Evolutionary conservation across 306 rosid genomes (phyloP), one percentile per base, ranked within the genome.

Genomic region (Neltuma alba): DNA sequence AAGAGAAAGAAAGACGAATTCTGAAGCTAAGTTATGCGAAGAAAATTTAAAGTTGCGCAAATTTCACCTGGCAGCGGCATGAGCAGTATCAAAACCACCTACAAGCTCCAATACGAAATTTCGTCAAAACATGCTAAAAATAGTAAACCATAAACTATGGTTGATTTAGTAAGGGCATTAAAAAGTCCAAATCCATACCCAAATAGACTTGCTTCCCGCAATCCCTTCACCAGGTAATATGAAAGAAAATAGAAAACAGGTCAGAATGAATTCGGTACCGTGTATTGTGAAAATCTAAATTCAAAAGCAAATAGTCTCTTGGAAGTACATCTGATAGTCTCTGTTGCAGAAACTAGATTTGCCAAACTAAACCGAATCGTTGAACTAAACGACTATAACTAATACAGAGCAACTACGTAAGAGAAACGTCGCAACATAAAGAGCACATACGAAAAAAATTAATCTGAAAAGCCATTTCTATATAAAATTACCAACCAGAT

Each of bases 51-150:
- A 71, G n/a, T 67, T 21, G 57, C 3, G 77, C 41, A 76, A 66
- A 16, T 54, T 77, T 64, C 87, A 96, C 99, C 99, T 96, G 55
- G 99, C 99, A 28, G 99, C 99, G 38, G 97, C 91, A 85, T 91
- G 97, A 70, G 99, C 98, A 37, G 99, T 95, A 88, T 95, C 99
- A 82, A 95, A 95, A 64, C 99, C 99, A 90, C 99, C 99, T 95
- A 79, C 31, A 81, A 74, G 42, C 31, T 42, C 85, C 86, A 87
- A 75, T 57, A 77, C 52, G 61, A 23, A 23, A 69, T 52, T 6
- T 50, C 72, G 79, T 57, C 34, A 80, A 83, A 67, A 33, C 1
- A 21, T 68, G 76, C 94, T 81, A 81, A 66, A 70, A 60, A 79
- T 80, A 86, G 93, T 78, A 80, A 80, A 76, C 27, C 76, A 74